Conservation (phyloP, 352 stramenopile genomes). For the Phytophthora pseudosyringae region DNA sequence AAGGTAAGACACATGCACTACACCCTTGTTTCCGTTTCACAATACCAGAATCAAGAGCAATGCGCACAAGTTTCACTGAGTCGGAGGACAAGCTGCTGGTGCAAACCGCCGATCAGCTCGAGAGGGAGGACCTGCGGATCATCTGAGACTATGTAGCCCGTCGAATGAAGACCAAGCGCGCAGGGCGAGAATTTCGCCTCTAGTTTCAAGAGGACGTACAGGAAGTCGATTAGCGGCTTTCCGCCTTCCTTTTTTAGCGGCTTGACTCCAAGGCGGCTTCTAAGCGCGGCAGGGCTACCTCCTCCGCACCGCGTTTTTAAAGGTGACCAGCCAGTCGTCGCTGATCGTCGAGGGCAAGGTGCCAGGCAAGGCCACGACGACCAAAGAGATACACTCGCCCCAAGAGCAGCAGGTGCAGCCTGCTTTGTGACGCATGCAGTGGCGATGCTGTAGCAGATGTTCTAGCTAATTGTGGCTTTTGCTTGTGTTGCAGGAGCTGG, state of each 20-base stretch:
- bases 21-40: neutral
- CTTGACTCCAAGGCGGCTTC: neutral
- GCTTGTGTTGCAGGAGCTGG: too few species aligned
- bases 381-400: too few species aligned
- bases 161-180: conserved; percentile 29
- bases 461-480: too few species aligned
- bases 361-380: too few species aligned
- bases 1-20: conserved; percentile 11
- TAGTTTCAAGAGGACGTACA: conserved; percentile 23
- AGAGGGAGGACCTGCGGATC: conserved; percentile 10
- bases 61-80: conserved; percentile 17
- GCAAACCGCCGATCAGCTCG: conserved; percentile 13
- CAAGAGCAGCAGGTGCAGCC: too few species aligned
- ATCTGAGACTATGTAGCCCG: conserved; percentile 20
- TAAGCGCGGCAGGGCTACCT: neutral
- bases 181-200: conserved; percentile 11
- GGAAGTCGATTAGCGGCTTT: conserved; percentile 16
- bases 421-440: too few species aligned
- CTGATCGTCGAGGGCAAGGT: too few species aligned
- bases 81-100: conserved; percentile 19
- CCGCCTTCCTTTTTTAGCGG: conserved; percentile 4
- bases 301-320: neutral
- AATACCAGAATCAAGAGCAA: neutral
- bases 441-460: too few species aligned
- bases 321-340: too few species aligned